Base-by-base conservation (phyloP, 2,329 filamentous ascomycete genomes). In the Mycosphaerelloides madeirae region DNA sequence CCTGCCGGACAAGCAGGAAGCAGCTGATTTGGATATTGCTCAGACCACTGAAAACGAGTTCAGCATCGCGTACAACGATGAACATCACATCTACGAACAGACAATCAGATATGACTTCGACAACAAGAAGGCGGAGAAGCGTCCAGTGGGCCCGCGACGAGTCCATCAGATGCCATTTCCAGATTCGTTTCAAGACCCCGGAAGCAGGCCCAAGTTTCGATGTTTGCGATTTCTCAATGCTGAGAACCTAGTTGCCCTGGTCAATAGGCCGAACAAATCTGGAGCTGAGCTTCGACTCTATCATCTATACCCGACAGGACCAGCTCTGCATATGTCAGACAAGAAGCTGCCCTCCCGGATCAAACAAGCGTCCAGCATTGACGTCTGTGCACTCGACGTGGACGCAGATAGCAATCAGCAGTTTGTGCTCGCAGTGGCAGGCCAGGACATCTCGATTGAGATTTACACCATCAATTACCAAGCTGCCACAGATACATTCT, bases 381-480 rank as follows among this genome's bases (percentile, higher is more conserved):
- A 93, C 39, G 80, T 91, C 38, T 81, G 81, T 48, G 80, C 83
- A 46, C 75, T 96, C 4, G 69, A 77, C 9, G 68, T 76, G 0
- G 71, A 76, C 14, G 68, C 75, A 1, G 70, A 80, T 40, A 79
- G 78, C 41, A 81, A 85, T 47, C 79, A 83, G 36, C 88, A 96
- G 66, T 85, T 88, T 53, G 78, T 85, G 36, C 76, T 95, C 53
- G 90, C 89, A 6, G 80, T 94, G 12, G 85, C 86, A 2, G 84
- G 84, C 7, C 84, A 85, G 56, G 86, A 94, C 64, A 81, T 82
- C 48, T 88, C 87, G 9, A 83, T 95, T 53, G 80, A 79, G 4
- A 70, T 95, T 20, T 85, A 83, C 65, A 90, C 87, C 0, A 70
- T 95, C 46, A 85, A 94, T 53, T 85, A 87, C 61, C 63, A 85